A percentile compares a stretch with the other conserved stretches of the same genome.
These are phyloP conservation scores for Lipomyces starkeyi DNA, from an alignment of 805 yeast species.

Conservation along the genomic window DNA sequence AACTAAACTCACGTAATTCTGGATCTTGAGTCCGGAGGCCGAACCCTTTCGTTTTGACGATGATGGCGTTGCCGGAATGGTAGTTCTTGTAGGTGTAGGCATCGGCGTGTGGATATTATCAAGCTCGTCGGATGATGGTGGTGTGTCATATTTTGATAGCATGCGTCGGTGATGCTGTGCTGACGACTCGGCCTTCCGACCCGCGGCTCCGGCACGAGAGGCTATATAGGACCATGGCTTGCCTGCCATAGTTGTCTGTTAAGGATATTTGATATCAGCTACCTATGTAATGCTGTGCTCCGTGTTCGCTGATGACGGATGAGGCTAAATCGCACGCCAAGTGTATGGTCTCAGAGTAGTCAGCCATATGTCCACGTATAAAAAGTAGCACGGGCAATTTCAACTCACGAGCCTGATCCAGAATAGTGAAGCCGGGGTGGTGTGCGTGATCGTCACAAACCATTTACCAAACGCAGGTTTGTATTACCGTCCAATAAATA, in stretches of 20 bases:
- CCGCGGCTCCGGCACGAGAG: constrained; percentile 12
- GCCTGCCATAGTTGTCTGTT: constrained; percentile 13
- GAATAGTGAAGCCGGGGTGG: background rate
- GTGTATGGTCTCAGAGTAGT: background rate
- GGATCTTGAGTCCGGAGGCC: constrained; percentile 8
- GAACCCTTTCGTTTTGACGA: background rate
- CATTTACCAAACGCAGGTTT: background rate
- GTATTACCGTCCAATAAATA: too few relatives aligned
- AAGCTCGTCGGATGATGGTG: constrained; percentile 15
- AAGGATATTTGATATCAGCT: background rate
- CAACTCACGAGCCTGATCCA: background rate
- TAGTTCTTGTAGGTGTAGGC: background rate
- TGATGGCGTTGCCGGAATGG: constrained; percentile 1
- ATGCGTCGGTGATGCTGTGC: background rate
- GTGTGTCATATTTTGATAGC: constrained; percentile 6
- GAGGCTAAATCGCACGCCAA: background rate
- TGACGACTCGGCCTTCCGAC: constrained; percentile 4
- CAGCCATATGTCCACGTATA: background rate
- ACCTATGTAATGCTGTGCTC: background rate
- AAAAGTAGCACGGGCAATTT: background rate
- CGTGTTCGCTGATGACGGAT: background rate
- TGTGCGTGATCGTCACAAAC: background rate
- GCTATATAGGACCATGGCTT: constrained; percentile 25
- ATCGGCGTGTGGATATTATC: background rate
- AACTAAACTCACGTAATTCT: constrained; percentile 20